A percentile compares a stretch with the other conserved stretches of the same genome.
Evolutionary conservation across 352 stramenopile genomes (phyloP).

Genomic region (Globisporangium alternatum): DNA sequence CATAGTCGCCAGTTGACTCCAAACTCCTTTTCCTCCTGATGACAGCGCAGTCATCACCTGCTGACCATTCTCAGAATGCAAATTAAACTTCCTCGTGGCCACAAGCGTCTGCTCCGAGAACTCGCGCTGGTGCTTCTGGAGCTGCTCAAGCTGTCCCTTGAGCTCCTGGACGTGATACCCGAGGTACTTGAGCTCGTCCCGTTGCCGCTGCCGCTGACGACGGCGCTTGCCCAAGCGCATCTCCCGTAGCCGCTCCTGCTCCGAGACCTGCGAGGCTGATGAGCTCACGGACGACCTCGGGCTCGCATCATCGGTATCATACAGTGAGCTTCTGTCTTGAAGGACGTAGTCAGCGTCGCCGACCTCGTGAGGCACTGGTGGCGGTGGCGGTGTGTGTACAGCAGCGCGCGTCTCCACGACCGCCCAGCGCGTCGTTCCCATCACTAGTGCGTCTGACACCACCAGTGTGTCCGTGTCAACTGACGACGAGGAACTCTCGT

Average conservation of each 20-base stretch:
- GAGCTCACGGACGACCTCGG: not conserved
- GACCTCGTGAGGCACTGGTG: not conserved
- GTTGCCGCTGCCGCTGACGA: not conserved
- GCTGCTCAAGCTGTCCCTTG: not conserved
- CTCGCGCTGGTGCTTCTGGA: not conserved
- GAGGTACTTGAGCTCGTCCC: conserved; percentile 1
- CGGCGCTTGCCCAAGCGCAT: conserved; percentile 3
- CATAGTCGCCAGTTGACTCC: conserved; percentile 28
- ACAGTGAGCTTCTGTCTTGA: not conserved
- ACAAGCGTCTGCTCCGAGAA: conserved; percentile 1
- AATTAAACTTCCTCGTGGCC: not conserved
- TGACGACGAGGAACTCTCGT: not conserved
- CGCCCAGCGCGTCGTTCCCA: not conserved
- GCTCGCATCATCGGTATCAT: not conserved
- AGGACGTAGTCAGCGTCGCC: not conserved
- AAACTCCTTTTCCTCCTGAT: conserved; percentile 18
- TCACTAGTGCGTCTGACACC: no score
- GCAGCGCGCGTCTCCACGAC: not conserved
- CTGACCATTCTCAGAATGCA: not conserved
- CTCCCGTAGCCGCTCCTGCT: not conserved
- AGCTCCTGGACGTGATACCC: not conserved
- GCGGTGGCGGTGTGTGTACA: not conserved
- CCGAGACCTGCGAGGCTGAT: not conserved
- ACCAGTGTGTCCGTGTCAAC: not conserved
- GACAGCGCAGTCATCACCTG: conserved; percentile 4